Conservation (phyloP, 1,139 yeast genomes). For the Williopsis jadinii region DNA sequence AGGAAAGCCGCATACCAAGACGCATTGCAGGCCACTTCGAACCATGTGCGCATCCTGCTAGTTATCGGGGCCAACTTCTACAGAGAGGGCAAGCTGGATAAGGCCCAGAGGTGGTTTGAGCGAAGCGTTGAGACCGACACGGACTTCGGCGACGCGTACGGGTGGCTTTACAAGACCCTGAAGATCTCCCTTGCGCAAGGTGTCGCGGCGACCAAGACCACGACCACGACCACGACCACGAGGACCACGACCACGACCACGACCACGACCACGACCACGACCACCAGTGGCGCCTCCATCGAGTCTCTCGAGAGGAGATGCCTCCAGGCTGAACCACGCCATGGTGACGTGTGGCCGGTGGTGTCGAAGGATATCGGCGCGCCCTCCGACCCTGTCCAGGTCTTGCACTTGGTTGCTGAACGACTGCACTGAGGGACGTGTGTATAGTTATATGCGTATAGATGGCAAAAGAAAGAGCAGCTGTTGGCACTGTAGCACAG, state of each 20-base stretch:
- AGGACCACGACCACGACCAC: too few species aligned
- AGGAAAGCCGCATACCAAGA: constrained; percentile 62
- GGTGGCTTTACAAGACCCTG: constrained; percentile 50
- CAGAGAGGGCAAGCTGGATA: constrained; percentile 55
- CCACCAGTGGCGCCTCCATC: constrained; percentile 9
- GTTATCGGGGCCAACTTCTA: constrained; percentile 67
- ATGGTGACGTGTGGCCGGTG: constrained; percentile 53
- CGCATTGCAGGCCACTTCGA: constrained; percentile 63
- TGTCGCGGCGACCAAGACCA: constrained; percentile 8
- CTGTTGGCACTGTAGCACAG: too few species aligned
- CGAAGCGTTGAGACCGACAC: constrained; percentile 53
- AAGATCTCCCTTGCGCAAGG: constrained; percentile 19
- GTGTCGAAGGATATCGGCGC: constrained; percentile 31
- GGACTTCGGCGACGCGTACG: constrained; percentile 72
- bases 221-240: too few species aligned
- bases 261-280: too few species aligned
- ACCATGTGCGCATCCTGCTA: constrained; percentile 50
- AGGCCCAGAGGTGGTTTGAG: constrained; percentile 72
- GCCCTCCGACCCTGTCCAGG: constrained; percentile 28
- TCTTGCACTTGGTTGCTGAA: constrained; percentile 25
- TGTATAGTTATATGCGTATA: too few species aligned
- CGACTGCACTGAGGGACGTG: background rate
- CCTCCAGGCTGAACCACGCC: constrained; percentile 41
- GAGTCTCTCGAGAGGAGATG: constrained; percentile 29
- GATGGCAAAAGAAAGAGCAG: too few species aligned